Evolutionary conservation across 2,329 filamentous ascomycete genomes (phyloP), one percentile per base, ranked within the genome.

Genomic region (Fusarium sublunatum): DNA sequence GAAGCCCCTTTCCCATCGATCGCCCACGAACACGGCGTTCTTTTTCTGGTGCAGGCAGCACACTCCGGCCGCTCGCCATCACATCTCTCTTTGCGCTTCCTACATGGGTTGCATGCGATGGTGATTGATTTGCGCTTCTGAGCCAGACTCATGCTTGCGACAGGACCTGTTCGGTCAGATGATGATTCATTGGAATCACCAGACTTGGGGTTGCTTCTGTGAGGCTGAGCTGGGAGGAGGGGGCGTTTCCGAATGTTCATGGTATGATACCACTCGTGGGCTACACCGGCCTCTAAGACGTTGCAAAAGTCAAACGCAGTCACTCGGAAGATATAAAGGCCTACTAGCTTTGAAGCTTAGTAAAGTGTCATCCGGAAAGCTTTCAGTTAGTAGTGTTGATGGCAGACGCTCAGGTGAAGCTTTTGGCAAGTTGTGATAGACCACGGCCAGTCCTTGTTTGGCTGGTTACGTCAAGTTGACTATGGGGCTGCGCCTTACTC

Each of bases 51-150:
- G 22, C 52, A 55, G 19, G 44, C 7, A 13, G 26, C 13, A 29
- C 52, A 55, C 6, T 26, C n/a, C 11, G 52, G 52, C 7, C 40
- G 52, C 4, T 44, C 26, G 12, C 52, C 43, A 19, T 44, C 12
- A 26, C 52, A 55, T n/a, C 52, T 19, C 31, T 49, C 52, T 19
- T 55, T 55, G 38, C 52, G 52, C 28, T 39, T 49, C 5, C 52
- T 31, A 9, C 52, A 55, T 7, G 36, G 4, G 15, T 31, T 24
- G 11, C 52, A 55, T 12, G 52, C 52, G 11, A 44, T 13, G 5
- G 28, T 15, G 24, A 44, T 22, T 13, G 44, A 26, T 15, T 40
- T 49, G 8, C 52, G 44, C 25, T 36, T 55, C n/a, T 25, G 35
- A 10, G 19, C 11, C 19, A 53, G 41, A 4, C 12, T 22, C 10